Evolutionary conservation across 305 asterid genomes (phyloP), one percentile per base, ranked within the genome.

Genomic region (Solanum hybrid): DNA sequence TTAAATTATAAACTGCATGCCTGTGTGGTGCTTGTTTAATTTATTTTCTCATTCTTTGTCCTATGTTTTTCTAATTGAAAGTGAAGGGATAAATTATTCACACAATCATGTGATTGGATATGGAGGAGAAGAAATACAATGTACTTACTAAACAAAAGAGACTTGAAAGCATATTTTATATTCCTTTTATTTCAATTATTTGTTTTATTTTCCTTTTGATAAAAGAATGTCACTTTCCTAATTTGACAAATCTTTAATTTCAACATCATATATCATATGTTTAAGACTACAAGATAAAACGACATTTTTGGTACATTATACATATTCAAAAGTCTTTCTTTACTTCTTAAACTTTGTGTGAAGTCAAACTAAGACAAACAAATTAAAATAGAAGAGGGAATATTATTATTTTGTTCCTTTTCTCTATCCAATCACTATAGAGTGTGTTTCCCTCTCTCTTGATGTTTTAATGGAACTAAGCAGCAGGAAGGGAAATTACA

Each of bases 71-170:
- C 31, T 36, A 22, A 78, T 36, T 36, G 85, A 78, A 78, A 12
- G 32, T 78, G 87, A 82, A 82, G 72, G 29, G 14, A 9, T 45
- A 9, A 15, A 82, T 9, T 42, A 45, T 82, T 45, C 38, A 7
- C 24, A 42, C 38, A 38, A 27, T 6, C 24, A 75, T 80, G 17
- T 82, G 87, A 42, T 82, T 17, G 10, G 71, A 8, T 17, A 42
- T 13, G 24, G 35, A 81, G 26, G 71, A 26, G 71, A 42, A 81
- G 71, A 81, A 81, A 81, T 81, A 81, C 86, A 40, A 12, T 45
- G 14, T 40, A 81, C 71, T 81, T 26, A 29, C 84, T 22, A 40
- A 60, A 10, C 37, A 40, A 40, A 80, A 4, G 71, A 42, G 17
- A 26, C 36, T 42, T 14, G 35, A 2, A 81, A 82, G 34, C 87